Base-by-base conservation (phyloP, 116 monocot genomes). In the Phalaenopsis hybrid region DNA sequence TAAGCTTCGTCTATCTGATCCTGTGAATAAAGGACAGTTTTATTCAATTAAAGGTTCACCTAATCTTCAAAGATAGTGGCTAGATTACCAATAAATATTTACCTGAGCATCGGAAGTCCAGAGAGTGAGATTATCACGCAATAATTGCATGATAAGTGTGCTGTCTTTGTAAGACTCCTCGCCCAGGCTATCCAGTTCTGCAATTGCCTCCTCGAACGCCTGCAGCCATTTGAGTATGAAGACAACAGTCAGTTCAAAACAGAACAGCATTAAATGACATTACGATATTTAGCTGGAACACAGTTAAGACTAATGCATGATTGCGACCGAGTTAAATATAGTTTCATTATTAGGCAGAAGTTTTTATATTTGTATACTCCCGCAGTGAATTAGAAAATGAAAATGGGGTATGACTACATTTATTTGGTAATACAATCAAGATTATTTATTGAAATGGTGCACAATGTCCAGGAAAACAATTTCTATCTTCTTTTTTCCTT, bases 111-210 rank as follows among this genome's bases (percentile, higher is more conserved):
- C 77, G 13, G 49, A 77, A 50, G 77, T 77, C 77, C 77, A 77
- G 77, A 77, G 77, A 77, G 50, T 77, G 51, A 77, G 77, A 51
- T 77, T 77, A 51, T 77, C 77, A 28, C 51, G 77, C 18, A 77
- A 25, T 28, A 77, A 28, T 28, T 77, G 77, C 77, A 77, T 77
- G 28, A 77, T 77, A 18, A 77, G 77, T 2, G 51, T 51, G 77
- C 77, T 77, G 77, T 77, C 77, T 50, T 77, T 77, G 77, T 77
- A 77, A 10, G 77, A 77, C 28, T 77, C 77, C 28, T 50, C 77
- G 4, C 50, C 77, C 12, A 77, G 50, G 25, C 77, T 77, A 77
- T 77, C 77, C 28, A 77, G 77, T 31, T 77, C 77, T 31, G 28
- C 77, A 25, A 77, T 50, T 5, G 77, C 77, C 8, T 77, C 77